Base-by-base conservation (phyloP, 805 yeast species). In the Millerago galiae region DNA sequence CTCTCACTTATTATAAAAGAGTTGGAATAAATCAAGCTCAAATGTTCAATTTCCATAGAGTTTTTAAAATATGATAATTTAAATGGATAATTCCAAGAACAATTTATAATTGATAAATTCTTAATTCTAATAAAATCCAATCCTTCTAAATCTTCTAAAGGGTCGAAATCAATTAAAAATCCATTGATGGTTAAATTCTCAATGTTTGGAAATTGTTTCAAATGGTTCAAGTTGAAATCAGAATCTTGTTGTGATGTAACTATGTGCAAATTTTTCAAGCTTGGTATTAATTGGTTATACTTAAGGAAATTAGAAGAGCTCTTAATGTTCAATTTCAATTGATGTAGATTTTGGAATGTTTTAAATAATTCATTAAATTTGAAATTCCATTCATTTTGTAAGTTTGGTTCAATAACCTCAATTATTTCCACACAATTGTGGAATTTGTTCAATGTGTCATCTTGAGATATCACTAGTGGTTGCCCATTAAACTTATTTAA, bases 51-150 rank as follows among this genome's bases (percentile, higher is more conserved):
- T 16, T 48, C 41, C 33, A 41, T 48, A 14, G 48, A 44, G 17
- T 48, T 48, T 6, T 61, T 62, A 41, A 61, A 61, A 27, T 50
- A 51, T 21, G 54, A 56, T 35, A 75, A 53, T 15, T 67, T 62
- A 50, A 76, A 76, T 1, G 82, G 82, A 47, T 74, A 77, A 45
- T 72, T 73, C 81, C 82, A 77, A 2, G 71, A 67, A 55, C 82
- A 77, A 47, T 75, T 65, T 12, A 54, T 48, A 5, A 77, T 49
- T 4, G 53, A 47, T 21, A 74, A 48, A 2, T 48, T 49, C 5
- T 50, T 49, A 25, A 69, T 51, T 1, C 47, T 31, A 11, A 42
- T 38, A 5, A 55, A 51, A 2, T 54, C 47, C 10, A 51, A 40
- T 2, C 46, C 52, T 8, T 49, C 52, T 2, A 45, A 11, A 21